Base-by-base conservation (phyloP, 495 filamentous ascomycete species). In the Diplogelasinospora grovesii region DNA sequence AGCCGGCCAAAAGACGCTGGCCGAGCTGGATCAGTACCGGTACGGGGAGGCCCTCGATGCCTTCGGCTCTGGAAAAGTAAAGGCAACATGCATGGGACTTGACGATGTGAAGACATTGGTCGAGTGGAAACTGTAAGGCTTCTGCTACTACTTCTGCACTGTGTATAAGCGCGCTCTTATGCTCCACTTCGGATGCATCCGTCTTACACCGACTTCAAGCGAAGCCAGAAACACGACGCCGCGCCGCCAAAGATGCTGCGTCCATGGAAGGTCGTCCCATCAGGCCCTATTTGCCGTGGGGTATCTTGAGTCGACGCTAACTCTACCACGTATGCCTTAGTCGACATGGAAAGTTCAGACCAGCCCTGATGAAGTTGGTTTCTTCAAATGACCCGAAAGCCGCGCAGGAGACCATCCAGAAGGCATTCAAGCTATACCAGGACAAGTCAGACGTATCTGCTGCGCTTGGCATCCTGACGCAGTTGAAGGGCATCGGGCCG, bases 51-150 rank as follows among this genome's bases (percentile, higher is more conserved):
- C 68, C 18, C 51, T 64, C 20, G 50, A 46, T 7, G n/a, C 32
- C 6, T 74, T 69, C 47, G 57, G 52, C 5, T 46, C 60, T 34
- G 28, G 9, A n/a, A 45, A 55, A 8, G 43, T 46, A 23, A 28
- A 45, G 20, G 53, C 39, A 9, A 42, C 29, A 9, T 26, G 46
- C 9, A 70, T 71, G 61, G 57, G 37, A 6, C 50, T 66, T 9
- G 59, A 66, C 2, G 59, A 73, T 24, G 60, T 75, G 27, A 66
- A 69, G 41, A 57, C 43, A 19, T 55, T 87, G n/a, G 74, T 86
- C 35, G 76, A 83, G 40, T 89, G 85, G 85, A 89, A 88, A 63
- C 60, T 84, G 82, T 87, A 69, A 54, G 79, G 56, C 13, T 26
- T 5, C 35, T 10, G 16, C 34, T 38, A 5, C n/a, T n/a, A n/a